phyloP scores from a whole-genome alignment of 306 rosid species.

The Alnus rubra region DNA sequence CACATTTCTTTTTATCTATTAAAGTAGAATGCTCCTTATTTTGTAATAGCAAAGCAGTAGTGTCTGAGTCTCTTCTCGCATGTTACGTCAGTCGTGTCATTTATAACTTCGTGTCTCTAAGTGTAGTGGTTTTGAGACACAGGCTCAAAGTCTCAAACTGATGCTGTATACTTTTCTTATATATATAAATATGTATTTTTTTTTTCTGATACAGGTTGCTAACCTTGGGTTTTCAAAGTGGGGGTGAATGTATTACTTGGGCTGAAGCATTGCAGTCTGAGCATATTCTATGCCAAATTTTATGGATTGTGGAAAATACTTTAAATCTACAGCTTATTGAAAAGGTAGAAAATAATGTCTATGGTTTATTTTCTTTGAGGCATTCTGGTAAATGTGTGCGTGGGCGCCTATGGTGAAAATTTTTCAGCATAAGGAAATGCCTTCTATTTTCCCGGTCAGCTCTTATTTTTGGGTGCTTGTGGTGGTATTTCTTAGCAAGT shows the following conservation, averaged over 20 bases:
- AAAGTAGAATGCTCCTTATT: background rate
- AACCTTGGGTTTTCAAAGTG: slow-evolving; percentile 65
- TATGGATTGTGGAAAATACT: slow-evolving; percentile 90
- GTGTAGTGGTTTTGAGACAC: background rate
- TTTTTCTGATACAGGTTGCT: slow-evolving; percentile 51
- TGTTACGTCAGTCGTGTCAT: background rate
- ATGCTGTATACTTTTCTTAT: too few relatives aligned
- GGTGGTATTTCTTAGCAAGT: background rate
- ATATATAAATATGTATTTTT: too few relatives aligned
- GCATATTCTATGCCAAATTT: slow-evolving; percentile 50
- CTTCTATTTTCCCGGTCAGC: background rate
- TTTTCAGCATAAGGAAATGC: background rate
- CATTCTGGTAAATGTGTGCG: background rate
- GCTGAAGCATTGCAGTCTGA: slow-evolving; percentile 70
- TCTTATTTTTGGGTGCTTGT: background rate
- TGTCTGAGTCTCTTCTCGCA: background rate
- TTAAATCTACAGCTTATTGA: slow-evolving; percentile 75
- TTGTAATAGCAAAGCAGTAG: background rate
- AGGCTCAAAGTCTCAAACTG: too few relatives aligned
- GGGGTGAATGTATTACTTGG: slow-evolving; percentile 53
- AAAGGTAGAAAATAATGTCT: slow-evolving; percentile 56
- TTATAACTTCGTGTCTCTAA: background rate
- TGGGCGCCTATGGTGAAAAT: background rate
- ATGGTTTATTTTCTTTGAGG: slow-evolving; percentile 2
- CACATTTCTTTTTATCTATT: background rate